phyloP scores from a whole-genome alignment of 2,329 filamentous ascomycete species.

The Ophiocordyceps camponoti-leonardi region DNA sequence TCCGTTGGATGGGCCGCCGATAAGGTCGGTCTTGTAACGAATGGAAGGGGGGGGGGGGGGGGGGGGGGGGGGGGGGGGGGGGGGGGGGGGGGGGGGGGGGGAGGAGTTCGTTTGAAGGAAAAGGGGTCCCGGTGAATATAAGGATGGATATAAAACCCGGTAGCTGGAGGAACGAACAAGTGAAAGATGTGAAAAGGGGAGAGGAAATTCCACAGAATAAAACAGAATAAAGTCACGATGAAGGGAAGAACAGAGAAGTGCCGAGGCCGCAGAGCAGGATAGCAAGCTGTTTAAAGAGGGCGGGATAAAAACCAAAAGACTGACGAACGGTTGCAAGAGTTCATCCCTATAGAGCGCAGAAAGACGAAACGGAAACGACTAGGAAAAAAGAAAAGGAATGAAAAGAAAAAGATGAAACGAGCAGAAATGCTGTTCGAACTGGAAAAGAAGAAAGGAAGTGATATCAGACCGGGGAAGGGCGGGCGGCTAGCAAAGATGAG shows the following conservation, averaged over 20 bases:
- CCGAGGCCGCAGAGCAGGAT: slow-evolving; percentile 4
- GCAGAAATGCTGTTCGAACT: slow-evolving; percentile 25
- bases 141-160: too few relatives aligned
- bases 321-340: background rate
- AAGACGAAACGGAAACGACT: slow-evolving; percentile 8
- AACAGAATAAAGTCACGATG: background rate
- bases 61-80: too few relatives aligned
- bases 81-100: too few relatives aligned
- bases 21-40: too few relatives aligned
- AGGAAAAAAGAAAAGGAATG: slow-evolving; percentile 10
- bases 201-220: too few relatives aligned
- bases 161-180: background rate
- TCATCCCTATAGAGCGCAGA: slow-evolving; percentile 2
- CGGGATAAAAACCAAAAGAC: slow-evolving; percentile 1
- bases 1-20: background rate
- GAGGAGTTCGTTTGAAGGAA: too few relatives aligned
- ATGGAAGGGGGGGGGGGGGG: too few relatives aligned
- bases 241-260: slow-evolving; percentile 1
- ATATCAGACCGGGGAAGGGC: slow-evolving; percentile 28
- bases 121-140: too few relatives aligned
- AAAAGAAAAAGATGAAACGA: slow-evolving; percentile 30
- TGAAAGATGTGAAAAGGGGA: background rate
- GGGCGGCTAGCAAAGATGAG: slow-evolving; percentile 6
- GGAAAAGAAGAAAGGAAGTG: slow-evolving; percentile 25
- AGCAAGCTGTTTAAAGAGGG: slow-evolving; percentile 6